Evolutionary conservation across 2,329 filamentous ascomycete species (phyloP).

Genomic region (Diaporthe australafricana): DNA sequence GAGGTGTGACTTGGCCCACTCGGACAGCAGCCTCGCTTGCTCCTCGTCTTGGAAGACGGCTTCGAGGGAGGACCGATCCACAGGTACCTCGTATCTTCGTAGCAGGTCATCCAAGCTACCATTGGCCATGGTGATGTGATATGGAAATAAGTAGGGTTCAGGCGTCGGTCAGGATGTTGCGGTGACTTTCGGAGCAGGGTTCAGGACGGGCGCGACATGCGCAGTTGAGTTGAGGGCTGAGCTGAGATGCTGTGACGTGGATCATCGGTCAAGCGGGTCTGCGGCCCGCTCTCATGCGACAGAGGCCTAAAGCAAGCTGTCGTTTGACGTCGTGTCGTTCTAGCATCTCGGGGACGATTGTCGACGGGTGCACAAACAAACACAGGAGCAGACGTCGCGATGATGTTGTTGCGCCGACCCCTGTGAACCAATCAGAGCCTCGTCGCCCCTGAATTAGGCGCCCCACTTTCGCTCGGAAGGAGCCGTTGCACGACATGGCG

Average conservation of each 20-base stretch:
- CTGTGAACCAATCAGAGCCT: slow-evolving; percentile 4
- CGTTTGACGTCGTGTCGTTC: background rate
- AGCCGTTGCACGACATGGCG: slow-evolving; percentile 4
- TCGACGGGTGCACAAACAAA: background rate
- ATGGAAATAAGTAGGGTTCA: background rate
- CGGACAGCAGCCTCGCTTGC: slow-evolving; percentile 51
- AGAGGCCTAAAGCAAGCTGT: background rate
- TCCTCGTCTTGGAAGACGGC: slow-evolving; percentile 50
- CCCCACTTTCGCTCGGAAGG: slow-evolving; percentile 16
- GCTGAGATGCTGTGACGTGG: background rate
- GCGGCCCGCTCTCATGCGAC: background rate
- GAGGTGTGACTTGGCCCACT: slow-evolving; percentile 64
- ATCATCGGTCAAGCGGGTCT: background rate
- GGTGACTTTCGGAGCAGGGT: background rate
- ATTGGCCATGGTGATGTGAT: slow-evolving; percentile 41
- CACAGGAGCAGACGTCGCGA: slow-evolving; percentile 19
- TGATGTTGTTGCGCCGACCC: slow-evolving; percentile 21
- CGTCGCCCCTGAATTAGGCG: slow-evolving; percentile 20
- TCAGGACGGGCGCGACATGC: background rate
- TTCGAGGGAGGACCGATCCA: slow-evolving; percentile 51
- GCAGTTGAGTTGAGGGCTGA: background rate
- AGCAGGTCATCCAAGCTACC: slow-evolving; percentile 47
- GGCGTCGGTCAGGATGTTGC: background rate
- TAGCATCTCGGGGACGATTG: background rate
- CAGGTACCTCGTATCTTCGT: slow-evolving; percentile 46